phyloP scores from a whole-genome alignment of 83 land plant species.

The Diphasiastrum complanatum region DNA sequence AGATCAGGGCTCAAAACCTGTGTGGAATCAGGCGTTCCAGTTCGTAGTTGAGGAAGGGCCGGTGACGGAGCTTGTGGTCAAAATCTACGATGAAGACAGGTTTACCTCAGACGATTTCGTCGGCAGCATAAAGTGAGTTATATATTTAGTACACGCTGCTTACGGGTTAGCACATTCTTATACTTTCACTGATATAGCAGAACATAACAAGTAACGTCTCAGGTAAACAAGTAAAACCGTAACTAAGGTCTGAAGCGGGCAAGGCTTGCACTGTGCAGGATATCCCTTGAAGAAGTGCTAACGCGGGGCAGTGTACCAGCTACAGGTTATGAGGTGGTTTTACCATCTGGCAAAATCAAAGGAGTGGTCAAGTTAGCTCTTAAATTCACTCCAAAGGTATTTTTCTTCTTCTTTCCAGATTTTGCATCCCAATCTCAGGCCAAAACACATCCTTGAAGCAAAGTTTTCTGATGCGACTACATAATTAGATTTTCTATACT shows the following conservation, averaged over 20 bases:
- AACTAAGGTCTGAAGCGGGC: too few relatives aligned
- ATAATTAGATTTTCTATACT: too few relatives aligned
- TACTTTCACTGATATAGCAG: background rate
- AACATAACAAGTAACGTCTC: too few relatives aligned
- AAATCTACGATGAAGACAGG: background rate
- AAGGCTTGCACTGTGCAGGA: background rate
- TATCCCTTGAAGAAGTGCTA: background rate
- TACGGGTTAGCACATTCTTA: background rate
- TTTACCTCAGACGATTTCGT: background rate
- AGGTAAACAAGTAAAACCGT: too few relatives aligned
- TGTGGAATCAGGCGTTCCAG: background rate
- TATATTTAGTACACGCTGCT: background rate
- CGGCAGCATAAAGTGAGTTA: background rate
- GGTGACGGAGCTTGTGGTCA: background rate
- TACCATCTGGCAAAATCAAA: background rate
- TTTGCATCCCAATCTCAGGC: too few relatives aligned
- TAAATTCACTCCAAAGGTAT: background rate
- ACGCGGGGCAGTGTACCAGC: background rate
- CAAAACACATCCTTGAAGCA: too few relatives aligned
- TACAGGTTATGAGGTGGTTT: background rate
- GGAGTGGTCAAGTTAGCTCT: background rate
- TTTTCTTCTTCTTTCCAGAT: too few relatives aligned
- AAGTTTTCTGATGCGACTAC: too few relatives aligned
- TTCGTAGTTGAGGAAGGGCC: background rate
- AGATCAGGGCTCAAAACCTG: conserved; percentile 1